Evolutionary conservation across 306 rosid species (phyloP).

Genomic region (Medicago arabica): DNA sequence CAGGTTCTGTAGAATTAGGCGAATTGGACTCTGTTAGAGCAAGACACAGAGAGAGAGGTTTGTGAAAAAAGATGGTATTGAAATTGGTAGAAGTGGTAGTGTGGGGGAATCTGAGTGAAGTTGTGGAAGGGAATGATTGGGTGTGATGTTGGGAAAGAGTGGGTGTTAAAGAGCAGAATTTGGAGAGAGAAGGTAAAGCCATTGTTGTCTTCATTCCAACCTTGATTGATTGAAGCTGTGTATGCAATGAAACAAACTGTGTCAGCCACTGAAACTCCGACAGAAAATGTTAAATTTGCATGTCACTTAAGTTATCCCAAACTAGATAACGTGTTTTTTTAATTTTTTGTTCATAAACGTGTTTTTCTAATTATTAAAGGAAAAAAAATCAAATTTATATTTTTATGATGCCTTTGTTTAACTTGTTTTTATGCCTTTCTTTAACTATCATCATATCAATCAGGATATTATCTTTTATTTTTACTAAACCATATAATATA

Average conservation of each 20-base stretch:
- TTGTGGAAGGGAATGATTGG: conserved; percentile 38
- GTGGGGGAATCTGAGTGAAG: conserved; percentile 46
- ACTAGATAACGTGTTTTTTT: conserved; percentile 2
- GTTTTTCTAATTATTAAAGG: background rate
- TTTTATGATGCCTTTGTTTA: background rate
- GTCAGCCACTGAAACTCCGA: conserved; percentile 45
- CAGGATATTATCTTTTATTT: too few relatives aligned
- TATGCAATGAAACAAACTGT: background rate
- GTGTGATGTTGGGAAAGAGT: conserved; percentile 46
- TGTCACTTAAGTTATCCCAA: background rate
- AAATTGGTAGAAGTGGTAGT: conserved; percentile 37
- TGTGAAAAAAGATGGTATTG: conserved; percentile 29
- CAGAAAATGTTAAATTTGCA: conserved; percentile 17
- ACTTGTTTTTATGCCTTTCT: background rate
- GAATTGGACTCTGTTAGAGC: conserved; percentile 82
- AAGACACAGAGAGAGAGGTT: conserved; percentile 50
- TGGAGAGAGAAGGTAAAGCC: conserved; percentile 65
- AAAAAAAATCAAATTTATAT: background rate
- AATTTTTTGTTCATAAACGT: too few relatives aligned
- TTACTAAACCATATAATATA: too few relatives aligned
- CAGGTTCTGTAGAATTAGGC: conserved; percentile 61
- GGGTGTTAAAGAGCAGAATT: conserved; percentile 41
- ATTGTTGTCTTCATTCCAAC: conserved; percentile 45
- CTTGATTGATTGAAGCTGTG: background rate
- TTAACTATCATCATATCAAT: background rate